Evolutionary conservation across 345 rosid genomes (phyloP), one percentile per base, ranked within the genome.

Genomic region (Isatis tinctoria): DNA sequence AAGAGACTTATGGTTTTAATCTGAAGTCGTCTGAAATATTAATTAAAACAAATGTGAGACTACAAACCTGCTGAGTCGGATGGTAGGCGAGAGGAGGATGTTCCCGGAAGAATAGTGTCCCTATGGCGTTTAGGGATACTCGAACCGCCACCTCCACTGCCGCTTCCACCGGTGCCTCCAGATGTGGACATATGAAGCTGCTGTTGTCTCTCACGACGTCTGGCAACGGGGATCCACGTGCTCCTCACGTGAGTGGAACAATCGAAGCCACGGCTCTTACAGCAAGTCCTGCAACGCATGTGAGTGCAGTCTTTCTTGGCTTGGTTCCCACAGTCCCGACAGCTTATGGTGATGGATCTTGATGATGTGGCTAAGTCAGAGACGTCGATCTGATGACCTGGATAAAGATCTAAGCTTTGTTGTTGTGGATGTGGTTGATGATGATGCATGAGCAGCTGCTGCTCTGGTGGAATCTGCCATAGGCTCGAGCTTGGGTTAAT

Each of bases 261-360:
- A 10, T 84, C 89, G 5, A 87, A 91, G 32, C 91, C 95, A 18
- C 89, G 87, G 74, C 92, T 91, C 78, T 88, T 91, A 69, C 97
- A 91, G 68, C 97, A 91, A 61, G 92, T 86, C 62, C 97, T 74
- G 64, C 97, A 91, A 71, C 97, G 80, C 90, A 85, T 83, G 83
- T 91, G 91, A 20, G 48, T 18, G 70, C 97, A 91, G 40, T 85
- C 97, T 69, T 87, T 91, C 83, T 91, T 91, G 14, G 97, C 95
- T 81, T 88, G 97, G 81, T 90, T 90, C 32, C 97, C 97, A 61
- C 97, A 90, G 66, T 90, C 97, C 56, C 88, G 89, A 77, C 97
- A 91, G 76, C 88, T 88, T 43, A 78, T 78, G 57, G 74, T 73
- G 60, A 52, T 67, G 36, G 81, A 68, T 78, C 78, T 73, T 51